Conservation (phyloP, 495 filamentous ascomycete species). For the Talaromyces thailandensis region DNA sequence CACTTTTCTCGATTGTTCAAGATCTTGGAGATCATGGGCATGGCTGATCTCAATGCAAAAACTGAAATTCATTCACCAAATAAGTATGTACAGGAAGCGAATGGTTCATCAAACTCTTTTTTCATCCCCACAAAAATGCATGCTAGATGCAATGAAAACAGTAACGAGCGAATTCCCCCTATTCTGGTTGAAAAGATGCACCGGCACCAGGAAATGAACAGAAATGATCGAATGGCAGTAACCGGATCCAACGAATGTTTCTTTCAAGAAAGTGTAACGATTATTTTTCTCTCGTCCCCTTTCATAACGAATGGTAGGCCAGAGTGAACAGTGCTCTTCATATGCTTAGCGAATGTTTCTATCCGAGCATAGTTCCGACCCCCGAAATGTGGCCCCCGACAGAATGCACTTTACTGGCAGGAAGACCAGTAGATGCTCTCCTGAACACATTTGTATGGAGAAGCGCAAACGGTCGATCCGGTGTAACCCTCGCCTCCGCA, state of each 20-base stretch:
- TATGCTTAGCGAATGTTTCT: neutral
- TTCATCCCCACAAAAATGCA: neutral
- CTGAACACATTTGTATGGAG: constrained; percentile 4
- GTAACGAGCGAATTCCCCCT: neutral
- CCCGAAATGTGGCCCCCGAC: neutral
- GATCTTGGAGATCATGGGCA: neutral
- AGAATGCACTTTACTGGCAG: neutral
- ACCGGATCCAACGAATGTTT: neutral
- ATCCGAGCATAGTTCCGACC: neutral
- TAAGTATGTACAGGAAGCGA: neutral
- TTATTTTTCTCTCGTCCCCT: neutral
- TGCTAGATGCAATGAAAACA: neutral
- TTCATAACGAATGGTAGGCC: neutral
- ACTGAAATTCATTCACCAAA: neutral
- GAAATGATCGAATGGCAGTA: neutral
- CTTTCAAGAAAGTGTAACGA: neutral
- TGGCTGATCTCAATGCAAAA: neutral
- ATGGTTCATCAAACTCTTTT: neutral
- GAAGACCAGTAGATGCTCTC: constrained; percentile 5
- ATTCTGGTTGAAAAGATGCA: neutral
- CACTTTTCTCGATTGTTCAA: neutral
- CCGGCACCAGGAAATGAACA: neutral
- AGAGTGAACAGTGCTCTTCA: neutral
- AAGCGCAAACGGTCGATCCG: constrained; percentile 6
- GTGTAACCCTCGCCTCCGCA: constrained; percentile 4